phyloP scores from a whole-genome alignment of 768 basidiomycete genomes.

The Leccinum rimulosum region DNA sequence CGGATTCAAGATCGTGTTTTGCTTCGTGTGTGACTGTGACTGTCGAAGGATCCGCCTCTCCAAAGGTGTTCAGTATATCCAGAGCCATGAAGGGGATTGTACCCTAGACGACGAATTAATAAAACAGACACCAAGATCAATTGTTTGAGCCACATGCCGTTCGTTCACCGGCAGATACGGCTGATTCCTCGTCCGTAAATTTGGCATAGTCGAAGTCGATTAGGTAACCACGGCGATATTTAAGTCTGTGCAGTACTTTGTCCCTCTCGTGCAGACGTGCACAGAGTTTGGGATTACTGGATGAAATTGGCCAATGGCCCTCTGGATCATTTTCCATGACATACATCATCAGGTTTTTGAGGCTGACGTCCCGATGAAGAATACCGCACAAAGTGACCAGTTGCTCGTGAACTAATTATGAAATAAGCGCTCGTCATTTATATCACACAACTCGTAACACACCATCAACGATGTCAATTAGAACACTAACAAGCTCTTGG shows the following conservation, averaged over 20 bases:
- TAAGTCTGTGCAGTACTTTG: neutral
- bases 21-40: neutral
- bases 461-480: neutral
- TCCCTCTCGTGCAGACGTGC: neutral
- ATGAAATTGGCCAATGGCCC: neutral
- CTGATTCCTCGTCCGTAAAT: neutral
- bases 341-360: neutral
- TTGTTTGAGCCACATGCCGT: neutral
- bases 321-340: neutral
- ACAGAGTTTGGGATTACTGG: neutral
- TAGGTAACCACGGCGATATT: neutral
- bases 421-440: neutral
- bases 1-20: neutral
- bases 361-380: neutral
- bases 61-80: neutral
- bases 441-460: neutral
- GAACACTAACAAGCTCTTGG: neutral
- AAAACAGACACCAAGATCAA: too few species aligned
- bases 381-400: neutral
- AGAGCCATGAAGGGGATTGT: conserved; percentile 6
- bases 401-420: conserved; percentile 1
- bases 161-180: neutral
- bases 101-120: neutral
- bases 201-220: conserved; percentile 3
- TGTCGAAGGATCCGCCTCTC: neutral